Conservation (phyloP, 139 green algal species). For the Micromonas pusilla region DNA sequence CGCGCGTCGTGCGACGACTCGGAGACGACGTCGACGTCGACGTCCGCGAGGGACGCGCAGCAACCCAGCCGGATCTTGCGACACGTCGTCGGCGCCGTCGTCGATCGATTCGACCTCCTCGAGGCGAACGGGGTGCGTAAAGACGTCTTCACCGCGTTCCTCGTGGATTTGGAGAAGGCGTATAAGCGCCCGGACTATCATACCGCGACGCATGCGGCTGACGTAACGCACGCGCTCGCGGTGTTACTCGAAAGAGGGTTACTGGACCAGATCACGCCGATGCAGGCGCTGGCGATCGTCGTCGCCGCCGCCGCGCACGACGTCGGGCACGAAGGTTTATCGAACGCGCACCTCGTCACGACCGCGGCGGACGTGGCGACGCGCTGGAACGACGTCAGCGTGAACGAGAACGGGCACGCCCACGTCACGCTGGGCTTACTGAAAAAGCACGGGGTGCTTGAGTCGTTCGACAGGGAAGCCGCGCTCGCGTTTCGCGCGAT, state of each 20-base stretch:
- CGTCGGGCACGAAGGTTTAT: constrained; percentile 55
- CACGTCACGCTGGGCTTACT: neutral
- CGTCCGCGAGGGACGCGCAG: too few species aligned
- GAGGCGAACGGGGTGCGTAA: neutral
- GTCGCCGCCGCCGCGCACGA: constrained; percentile 55
- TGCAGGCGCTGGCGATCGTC: constrained; percentile 56
- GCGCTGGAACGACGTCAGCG: constrained; percentile 30
- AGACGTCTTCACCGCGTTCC: neutral
- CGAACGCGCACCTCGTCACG: constrained; percentile 34
- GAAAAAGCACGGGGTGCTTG: constrained; percentile 40
- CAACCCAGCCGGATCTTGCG: neutral
- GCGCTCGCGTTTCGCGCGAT: constrained; percentile 38
- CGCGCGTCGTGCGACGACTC: too few species aligned
- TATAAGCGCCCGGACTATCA: constrained; percentile 45
- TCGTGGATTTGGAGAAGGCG: neutral
- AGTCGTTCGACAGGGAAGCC: constrained; percentile 36
- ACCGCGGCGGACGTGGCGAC: constrained; percentile 20
- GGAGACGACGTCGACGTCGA: too few species aligned
- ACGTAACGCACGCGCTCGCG: constrained; percentile 52
- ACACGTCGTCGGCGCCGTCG: neutral
- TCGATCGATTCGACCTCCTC: neutral
- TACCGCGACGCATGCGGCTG: constrained; percentile 57
- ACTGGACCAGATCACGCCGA: neutral
- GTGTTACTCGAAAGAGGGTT: constrained; percentile 4
- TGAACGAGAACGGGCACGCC: constrained; percentile 34